Evolutionary conservation across 805 yeast genomes (phyloP).

Genomic region (Cephaloascus albidus): DNA sequence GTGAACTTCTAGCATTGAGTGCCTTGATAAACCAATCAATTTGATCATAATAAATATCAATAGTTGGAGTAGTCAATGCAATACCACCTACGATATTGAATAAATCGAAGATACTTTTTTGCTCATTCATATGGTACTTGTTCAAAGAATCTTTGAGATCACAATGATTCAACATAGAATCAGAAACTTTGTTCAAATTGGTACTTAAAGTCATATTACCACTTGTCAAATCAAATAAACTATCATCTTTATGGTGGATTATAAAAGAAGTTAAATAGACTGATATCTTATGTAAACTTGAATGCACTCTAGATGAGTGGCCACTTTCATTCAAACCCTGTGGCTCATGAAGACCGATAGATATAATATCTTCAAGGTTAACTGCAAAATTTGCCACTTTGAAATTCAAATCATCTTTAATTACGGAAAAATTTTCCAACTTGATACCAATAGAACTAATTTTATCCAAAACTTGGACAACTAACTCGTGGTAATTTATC

Average conservation of each 20-base stretch:
- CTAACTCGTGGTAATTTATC: background rate
- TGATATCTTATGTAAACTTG: background rate
- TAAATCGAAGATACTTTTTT: background rate
- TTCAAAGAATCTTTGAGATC: background rate
- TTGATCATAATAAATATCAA: conserved; percentile 29
- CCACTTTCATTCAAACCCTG: background rate
- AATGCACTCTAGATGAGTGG: background rate
- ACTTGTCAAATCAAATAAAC: background rate
- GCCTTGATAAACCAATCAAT: conserved; percentile 9
- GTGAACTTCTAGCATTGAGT: no score
- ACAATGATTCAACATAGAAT: background rate
- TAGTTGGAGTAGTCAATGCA: conserved; percentile 19
- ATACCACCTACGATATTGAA: background rate
- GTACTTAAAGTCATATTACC: background rate
- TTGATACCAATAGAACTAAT: background rate
- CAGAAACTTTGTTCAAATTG: background rate
- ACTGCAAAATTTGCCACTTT: background rate
- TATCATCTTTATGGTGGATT: background rate
- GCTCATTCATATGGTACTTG: background rate
- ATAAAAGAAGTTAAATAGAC: background rate
- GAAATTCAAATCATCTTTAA: background rate
- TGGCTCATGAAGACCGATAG: background rate
- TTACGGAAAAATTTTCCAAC: background rate
- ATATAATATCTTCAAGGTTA: background rate
- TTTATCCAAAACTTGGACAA: background rate